Conservation (phyloP, 2,329 filamentous ascomycete species). For the Aspergillus awamori region DNA sequence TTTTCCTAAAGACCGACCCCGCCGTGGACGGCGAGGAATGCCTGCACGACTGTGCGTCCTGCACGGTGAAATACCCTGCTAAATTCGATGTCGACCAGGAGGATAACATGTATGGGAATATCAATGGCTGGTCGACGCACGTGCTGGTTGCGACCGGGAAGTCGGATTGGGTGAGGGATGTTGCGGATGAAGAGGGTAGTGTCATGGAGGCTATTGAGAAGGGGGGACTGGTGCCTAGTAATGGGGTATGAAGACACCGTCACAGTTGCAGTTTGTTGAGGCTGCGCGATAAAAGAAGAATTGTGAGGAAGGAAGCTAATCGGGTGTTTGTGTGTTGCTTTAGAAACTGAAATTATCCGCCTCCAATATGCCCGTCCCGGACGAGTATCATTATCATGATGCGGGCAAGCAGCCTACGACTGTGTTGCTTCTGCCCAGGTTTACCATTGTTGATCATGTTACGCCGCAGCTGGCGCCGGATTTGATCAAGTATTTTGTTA, state of each 20-base stretch:
- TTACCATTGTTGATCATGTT: constrained; percentile 80
- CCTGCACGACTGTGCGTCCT: constrained; percentile 80
- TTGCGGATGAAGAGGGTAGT: constrained; percentile 82
- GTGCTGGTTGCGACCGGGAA: constrained; percentile 93
- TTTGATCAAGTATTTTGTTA: constrained; percentile 72
- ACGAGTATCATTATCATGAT: constrained; percentile 61
- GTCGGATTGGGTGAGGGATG: constrained; percentile 88
- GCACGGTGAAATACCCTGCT: constrained; percentile 77
- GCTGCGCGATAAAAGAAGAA: not conserved
- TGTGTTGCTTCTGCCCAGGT: constrained; percentile 81
- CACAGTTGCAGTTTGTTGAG: not conserved
- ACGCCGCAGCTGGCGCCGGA: constrained; percentile 72
- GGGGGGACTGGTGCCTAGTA: constrained; percentile 43
- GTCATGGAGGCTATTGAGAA: constrained; percentile 75
- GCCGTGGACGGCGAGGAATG: constrained; percentile 85
- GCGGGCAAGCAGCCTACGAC: constrained; percentile 68
- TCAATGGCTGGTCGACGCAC: constrained; percentile 88
- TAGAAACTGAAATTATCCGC: constrained; percentile 88
- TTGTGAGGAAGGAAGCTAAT: constrained; percentile 11
- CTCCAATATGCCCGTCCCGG: constrained; percentile 82
- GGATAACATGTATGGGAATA: constrained; percentile 79
- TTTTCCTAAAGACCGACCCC: constrained; percentile 78
- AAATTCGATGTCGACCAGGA: constrained; percentile 71
- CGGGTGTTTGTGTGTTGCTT: not conserved
- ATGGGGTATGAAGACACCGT: constrained; percentile 40